phyloP scores from a whole-genome alignment of 1,139 yeast genomes.

The Pneumocystis carinii region DNA sequence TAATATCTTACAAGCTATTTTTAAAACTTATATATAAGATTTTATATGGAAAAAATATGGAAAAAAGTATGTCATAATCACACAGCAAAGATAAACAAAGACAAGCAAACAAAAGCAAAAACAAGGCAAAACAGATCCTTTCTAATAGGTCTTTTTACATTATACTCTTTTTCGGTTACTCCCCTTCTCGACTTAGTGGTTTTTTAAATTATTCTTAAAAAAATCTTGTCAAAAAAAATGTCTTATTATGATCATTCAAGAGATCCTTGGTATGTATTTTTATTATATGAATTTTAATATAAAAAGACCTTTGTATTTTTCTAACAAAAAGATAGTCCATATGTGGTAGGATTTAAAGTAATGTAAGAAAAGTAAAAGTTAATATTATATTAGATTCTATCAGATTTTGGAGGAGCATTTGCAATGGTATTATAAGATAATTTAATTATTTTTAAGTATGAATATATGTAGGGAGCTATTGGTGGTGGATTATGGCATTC shows the following conservation, averaged over 20 bases:
- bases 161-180: neutral
- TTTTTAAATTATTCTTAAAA: neutral
- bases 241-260: constrained; percentile 68
- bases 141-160: too few relatives aligned
- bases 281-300: neutral
- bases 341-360: neutral
- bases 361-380: neutral
- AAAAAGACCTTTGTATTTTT: constrained; percentile 11
- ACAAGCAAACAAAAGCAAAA: too few relatives aligned
- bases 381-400: constrained; percentile 51
- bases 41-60: too few relatives aligned
- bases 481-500: constrained; percentile 99
- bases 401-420: constrained; percentile 57
- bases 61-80: constrained; percentile 53
- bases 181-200: neutral
- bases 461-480: constrained; percentile 77
- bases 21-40: too few relatives aligned
- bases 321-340: constrained; percentile 32
- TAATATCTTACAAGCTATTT: too few relatives aligned
- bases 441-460: constrained; percentile 38
- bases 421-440: neutral
- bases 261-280: constrained; percentile 56
- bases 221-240: neutral
- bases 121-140: too few relatives aligned
- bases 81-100: too few relatives aligned